Base-by-base conservation (phyloP, 2,329 filamentous ascomycete species). In the Penicillium sp. region DNA sequence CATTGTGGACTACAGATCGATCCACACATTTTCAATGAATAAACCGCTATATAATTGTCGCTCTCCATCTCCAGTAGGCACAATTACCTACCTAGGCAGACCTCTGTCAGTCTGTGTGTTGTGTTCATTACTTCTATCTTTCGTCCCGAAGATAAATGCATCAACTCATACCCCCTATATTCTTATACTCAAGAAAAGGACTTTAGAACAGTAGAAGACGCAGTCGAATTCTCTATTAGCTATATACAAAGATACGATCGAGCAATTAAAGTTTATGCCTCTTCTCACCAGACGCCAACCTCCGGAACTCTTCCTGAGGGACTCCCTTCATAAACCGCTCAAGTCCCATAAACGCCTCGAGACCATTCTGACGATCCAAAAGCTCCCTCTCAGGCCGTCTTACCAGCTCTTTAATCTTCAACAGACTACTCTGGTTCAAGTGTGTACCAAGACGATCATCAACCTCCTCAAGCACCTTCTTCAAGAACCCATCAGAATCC, bases 231-330 rank as follows among this genome's bases (percentile, higher is more conserved):
- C 18, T n/a, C 35, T 22, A 10, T 5, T 14, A 29, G 14, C 22
- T 59, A 50, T 51, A 29, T 52, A 55, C 32, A 55, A 29, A 53
- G 10, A n/a, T 35, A 16, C n/a, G 40, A 42, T 18, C 22, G 20
- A 38, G 47, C 40, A 7, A 26, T 66, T 79, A 96, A 72, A 97
- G 77, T 79, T 97, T 97, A 78, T 99, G 94, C 72, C 87, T 90
- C 85, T 97, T 97, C 81, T 94, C 85, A 13, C 93, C 92, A 60
- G 81, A 85, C 1, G 91, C 91, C 70, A 97, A 78, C 81, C 89
- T 92, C 68, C 82, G 78, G 71, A 97, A 97, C 79, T 97, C 90
- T 72, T 88, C 83, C 79, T 97, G 92, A 20, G 94, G 94, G 42
- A 92, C 81, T 0, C 92, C 92, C 58, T 78, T 83, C 63, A 90